A percentile compares a stretch with the other conserved stretches of the same genome.
Evolutionary conservation across 2,329 filamentous ascomycete genomes (phyloP).

Genomic region (Cylindrodendrum hubeiense): DNA sequence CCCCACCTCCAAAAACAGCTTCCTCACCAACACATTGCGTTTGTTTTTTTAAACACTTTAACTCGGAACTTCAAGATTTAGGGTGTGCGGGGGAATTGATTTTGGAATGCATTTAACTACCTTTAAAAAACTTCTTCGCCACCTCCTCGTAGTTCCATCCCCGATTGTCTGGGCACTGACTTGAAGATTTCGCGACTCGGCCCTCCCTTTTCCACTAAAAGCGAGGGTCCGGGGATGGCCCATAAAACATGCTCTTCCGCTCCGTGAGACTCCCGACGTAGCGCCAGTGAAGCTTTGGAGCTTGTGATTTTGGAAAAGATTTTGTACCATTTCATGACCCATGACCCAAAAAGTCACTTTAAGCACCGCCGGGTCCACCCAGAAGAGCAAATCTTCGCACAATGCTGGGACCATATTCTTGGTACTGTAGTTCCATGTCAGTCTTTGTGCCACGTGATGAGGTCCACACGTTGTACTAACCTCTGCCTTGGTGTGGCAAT

Average conservation of each 20-base stretch:
- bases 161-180: conserved; percentile 6
- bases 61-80: neutral
- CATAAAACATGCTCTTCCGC: conserved; percentile 8
- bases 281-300: neutral
- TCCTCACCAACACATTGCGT: neutral
- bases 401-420: conserved; percentile 96
- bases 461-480: conserved; percentile 52
- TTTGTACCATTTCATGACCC: conserved; percentile 25
- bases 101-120: conserved; percentile 21
- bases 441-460: neutral
- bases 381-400: conserved; percentile 94
- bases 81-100: conserved; percentile 9
- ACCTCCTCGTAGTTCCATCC: conserved; percentile 5
- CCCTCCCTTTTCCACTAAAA: conserved; percentile 3
- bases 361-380: conserved; percentile 89
- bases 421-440: conserved; percentile 70
- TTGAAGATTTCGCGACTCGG: conserved; percentile 11
- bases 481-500: conserved; percentile 94
- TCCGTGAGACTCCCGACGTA: conserved; percentile 2
- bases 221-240: conserved; percentile 8
- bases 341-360: conserved; percentile 39
- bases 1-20: neutral
- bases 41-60: neutral
- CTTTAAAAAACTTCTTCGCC: conserved; percentile 16
- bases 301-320: conserved; percentile 19